Base-by-base conservation (phyloP, 2,329 filamentous ascomycete species). In the Thermomyces lanuginosus region DNA sequence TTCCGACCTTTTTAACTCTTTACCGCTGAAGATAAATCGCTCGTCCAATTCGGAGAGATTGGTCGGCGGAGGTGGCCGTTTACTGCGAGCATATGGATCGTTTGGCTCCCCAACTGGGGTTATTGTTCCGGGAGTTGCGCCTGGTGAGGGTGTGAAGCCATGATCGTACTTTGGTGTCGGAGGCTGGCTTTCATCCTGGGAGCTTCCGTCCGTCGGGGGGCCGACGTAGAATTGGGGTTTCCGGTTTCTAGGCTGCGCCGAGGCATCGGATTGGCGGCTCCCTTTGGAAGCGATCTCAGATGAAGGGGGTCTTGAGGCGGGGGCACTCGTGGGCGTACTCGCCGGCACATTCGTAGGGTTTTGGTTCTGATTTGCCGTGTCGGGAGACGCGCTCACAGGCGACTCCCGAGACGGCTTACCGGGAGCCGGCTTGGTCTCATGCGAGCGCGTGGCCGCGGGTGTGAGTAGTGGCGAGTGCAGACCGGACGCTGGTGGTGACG, bases 391-490 rank as follows among this genome's bases (percentile, higher is more conserved):
- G 43, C 31, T 49, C 46, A 26, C 40, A 47, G 30, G 41, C 36
- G n/a, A n/a, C n/a, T n/a, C n/a, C n/a, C n/a, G n/a, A n/a, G n/a
- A n/a, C n/a, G n/a, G n/a, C n/a, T n/a, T n/a, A n/a, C n/a, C n/a
- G n/a, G n/a, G n/a, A n/a, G n/a, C n/a, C n/a, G n/a, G n/a, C 37
- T 48, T 49, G 27, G 43, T 61, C 45, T 72, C 71, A 39, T 61
- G 60, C 28, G 67, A 69, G 36, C 63, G 60, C 22, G 81, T 86
- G 27, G 74, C 83, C 29, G 82, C 74, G 10, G 86, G 86, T 8
- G 84, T 93, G 27, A 95, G 65, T 21, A 83, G 83, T 38, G 86
- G 86, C 7, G 84, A 92, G 40, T 86, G 78, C 56, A 91, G 69
- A 31, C 76, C 69, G 32, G 74, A 71, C 22, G 68, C 59, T 34